Conservation (phyloP, 768 basidiomycete species). For the Suillus tomentosus region DNA sequence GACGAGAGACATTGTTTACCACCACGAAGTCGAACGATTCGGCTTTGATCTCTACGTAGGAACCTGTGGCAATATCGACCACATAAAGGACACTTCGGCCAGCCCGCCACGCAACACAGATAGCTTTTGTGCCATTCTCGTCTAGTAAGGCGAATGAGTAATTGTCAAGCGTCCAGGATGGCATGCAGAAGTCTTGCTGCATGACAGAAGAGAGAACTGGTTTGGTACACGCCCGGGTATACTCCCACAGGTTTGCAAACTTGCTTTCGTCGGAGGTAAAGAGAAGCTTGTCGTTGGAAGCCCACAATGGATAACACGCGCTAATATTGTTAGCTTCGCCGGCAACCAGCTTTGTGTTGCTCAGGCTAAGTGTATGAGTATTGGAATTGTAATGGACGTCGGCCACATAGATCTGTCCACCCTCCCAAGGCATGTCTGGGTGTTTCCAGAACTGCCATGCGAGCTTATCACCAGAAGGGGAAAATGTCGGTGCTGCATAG, state of each 20-base stretch:
- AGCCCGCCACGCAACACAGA: constrained; percentile 33
- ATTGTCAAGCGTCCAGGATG: constrained; percentile 20
- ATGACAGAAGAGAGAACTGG: constrained; percentile 35
- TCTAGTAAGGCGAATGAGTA: constrained; percentile 28
- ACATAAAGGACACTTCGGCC: constrained; percentile 37
- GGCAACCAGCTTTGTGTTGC: constrained; percentile 39
- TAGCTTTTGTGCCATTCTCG: constrained; percentile 21
- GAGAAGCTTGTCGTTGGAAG: constrained; percentile 51
- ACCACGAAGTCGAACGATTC: constrained; percentile 7
- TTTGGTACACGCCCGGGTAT: constrained; percentile 21
- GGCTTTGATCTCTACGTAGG: constrained; percentile 7
- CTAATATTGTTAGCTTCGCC: constrained; percentile 52
- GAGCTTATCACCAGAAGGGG: constrained; percentile 53
- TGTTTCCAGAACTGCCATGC: constrained; percentile 67
- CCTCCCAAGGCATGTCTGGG: constrained; percentile 71
- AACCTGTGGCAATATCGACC: constrained; percentile 22
- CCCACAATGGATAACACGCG: constrained; percentile 36
- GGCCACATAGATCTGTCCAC: constrained; percentile 52
- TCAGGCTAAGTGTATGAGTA: constrained; percentile 22
- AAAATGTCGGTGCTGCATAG: constrained; percentile 59
- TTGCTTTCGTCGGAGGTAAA: constrained; percentile 60
- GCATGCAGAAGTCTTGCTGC: constrained; percentile 27
- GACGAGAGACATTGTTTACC: not conserved
- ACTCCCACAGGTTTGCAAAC: constrained; percentile 51
- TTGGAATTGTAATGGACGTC: constrained; percentile 33